Base-by-base conservation (phyloP, 306 rosid genomes). In the Malus asiatica region DNA sequence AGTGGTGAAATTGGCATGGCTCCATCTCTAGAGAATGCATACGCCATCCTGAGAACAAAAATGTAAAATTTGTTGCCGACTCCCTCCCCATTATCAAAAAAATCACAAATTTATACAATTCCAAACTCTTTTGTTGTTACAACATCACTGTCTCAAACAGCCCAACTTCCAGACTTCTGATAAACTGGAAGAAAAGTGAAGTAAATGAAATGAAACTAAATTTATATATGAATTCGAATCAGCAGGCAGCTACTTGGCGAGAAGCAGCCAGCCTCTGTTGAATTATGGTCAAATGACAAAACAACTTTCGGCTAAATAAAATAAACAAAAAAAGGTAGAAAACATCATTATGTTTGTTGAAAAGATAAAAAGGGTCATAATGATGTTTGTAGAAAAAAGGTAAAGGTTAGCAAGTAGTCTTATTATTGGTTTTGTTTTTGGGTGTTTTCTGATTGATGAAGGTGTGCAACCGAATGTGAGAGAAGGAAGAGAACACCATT, bases 21-120 rank as follows among this genome's bases (percentile, higher is more conserved):
- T 70, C 98, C 99, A 66, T 95, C 99, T 81, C 99, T 90, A 58
- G 99, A 95, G 88, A 95, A 95, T 40, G 99, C 99, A 77, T 88
- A 95, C 71, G 86, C 97, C 99, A 95, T 92, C 85, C 98, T 90
- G 80, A 51, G 48, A 75, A 95, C 82, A 86, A 95, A 95, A 77
- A 90, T 95, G 88, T 95, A 92, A 18, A 82, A 77, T 77, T 70
- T 88, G 87, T 80, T 88, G 78, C 30, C 71, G 70, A 95, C 85
- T 83, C 97, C 99, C 4, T 82, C 85, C 59, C 87, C 97, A 76
- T 90, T 92, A 79, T 95, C 42, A 38, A 38, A 38, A 38, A 6
- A 38, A 38, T 7, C 9, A 38, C 42, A 38, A 38, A 38, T 0
- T 7, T 38, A 38, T 38, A 38, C 42, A 38, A n/a, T 74, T 19